Evolutionary conservation across 345 rosid genomes (phyloP).

Genomic region (Eucalyptus erythrocorys): DNA sequence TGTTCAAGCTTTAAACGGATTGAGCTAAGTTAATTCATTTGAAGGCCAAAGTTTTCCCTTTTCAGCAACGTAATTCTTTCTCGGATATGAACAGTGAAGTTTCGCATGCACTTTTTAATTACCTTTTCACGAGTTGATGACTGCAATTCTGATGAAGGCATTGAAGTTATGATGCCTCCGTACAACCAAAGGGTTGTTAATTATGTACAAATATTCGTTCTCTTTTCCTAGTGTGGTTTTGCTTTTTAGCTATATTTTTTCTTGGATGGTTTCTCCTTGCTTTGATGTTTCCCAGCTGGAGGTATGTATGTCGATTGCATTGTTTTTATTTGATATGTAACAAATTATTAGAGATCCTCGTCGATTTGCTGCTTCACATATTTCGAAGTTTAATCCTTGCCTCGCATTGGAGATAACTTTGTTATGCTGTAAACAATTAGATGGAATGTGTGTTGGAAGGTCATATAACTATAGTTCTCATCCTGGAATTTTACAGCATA

Average conservation of each 20-base stretch:
- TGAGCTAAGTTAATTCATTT: not conserved
- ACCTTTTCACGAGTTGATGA: not conserved
- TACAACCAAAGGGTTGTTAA: not conserved
- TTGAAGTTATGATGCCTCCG: accelerated
- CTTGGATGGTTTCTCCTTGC: not conserved
- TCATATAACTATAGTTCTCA: not conserved
- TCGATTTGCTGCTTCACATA: too few relatives aligned
- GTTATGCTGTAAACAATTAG: too few relatives aligned
- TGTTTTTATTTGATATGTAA: too few relatives aligned
- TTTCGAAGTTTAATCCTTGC: too few relatives aligned
- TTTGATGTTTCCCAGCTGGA: not conserved
- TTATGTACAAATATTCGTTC: not conserved
- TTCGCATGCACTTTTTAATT: not conserved
- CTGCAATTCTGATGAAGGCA: not conserved
- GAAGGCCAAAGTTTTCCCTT: not conserved
- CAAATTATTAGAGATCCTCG: too few relatives aligned
- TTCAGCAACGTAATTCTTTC: not conserved
- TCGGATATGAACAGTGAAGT: not conserved
- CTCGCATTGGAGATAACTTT: too few relatives aligned
- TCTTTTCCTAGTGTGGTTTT: not conserved
- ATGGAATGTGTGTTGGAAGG: not conserved
- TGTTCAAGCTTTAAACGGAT: not conserved
- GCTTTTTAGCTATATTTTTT: not conserved
- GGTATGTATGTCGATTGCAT: not conserved
- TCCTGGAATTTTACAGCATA: not conserved